Evolutionary conservation across 768 basidiomycete genomes (phyloP), one percentile per base, ranked within the genome.

Genomic region (Gymnopilus dilepis): DNA sequence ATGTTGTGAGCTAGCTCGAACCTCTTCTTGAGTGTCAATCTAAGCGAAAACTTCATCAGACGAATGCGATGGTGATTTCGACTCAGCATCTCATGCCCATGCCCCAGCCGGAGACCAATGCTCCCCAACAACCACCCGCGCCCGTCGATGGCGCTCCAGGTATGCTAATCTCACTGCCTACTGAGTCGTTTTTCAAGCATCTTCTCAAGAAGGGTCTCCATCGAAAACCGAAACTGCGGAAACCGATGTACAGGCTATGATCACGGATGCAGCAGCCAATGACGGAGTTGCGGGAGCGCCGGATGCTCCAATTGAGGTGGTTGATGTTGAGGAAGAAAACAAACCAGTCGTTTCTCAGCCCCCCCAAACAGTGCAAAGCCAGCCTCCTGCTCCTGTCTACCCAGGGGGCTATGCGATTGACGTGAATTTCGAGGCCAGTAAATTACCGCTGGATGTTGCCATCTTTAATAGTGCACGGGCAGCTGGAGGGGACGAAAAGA

Each of bases 381-480:
- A 50, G 15, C 34, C 47, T 45, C 45, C 70, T 26, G 31, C 45
- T 41, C 45, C 61, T 58, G 22, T 26, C 12, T 75, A 73, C 51
- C 77, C 80, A 64, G 70, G 77, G 59, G 84, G 82, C 13, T 82
- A 80, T 62, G 78, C 84, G 6, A 88, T 94, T 69, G 95, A 97
- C 72, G 84, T 96, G 3, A 83, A 82, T 58, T 88, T 86, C 67
- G 95, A 96, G 76, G 91, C 95, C 19, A 89, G 90, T 74, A 96
- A 95, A 73, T 80, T 96, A 40, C 95, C 96, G 1, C 78, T 97
- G 58, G 95, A 97, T 70, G 90, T 96, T 9, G 95, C 94, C 7
- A 92, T 97, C 62, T 93, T 93, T 76, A 95, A 97, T 71, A 92
- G 94, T 66, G 86, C 94, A 8, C 83, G 94, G n/a, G 90, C 92